phyloP scores from a whole-genome alignment of 164 flowering plant genomes.

The Dillenia turbinata region DNA sequence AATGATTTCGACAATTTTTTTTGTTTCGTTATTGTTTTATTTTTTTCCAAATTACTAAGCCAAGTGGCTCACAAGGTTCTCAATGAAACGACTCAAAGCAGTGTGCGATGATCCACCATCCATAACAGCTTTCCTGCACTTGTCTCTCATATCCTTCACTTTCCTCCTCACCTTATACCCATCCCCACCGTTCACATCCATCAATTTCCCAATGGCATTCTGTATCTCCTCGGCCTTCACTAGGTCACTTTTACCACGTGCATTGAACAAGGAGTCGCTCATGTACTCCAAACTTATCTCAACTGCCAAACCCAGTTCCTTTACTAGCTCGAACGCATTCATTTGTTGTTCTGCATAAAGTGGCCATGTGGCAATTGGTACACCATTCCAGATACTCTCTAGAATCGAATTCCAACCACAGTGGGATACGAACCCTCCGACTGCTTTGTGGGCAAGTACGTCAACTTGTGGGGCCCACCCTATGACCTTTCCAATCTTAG shows the following conservation, averaged over 20 bases:
- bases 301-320: constrained; percentile 9
- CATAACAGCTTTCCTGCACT: neutral
- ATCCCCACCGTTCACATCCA: neutral
- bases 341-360: constrained; percentile 15
- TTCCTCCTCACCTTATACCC: neutral
- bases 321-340: constrained; percentile 10
- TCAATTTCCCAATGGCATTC: neutral
- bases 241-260: neutral
- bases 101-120: neutral
- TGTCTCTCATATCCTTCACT: neutral
- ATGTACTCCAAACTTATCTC: neutral
- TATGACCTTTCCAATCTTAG: constrained; percentile 4
- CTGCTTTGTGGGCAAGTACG: constrained; percentile 12
- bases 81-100: neutral
- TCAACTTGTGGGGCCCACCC: constrained; percentile 13
- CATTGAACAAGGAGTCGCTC: neutral
- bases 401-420: constrained; percentile 16
- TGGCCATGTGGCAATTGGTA: constrained; percentile 16
- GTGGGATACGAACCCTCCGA: constrained; percentile 20
- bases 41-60: no score
- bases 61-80: neutral
- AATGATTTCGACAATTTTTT: no score
- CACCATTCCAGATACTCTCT: constrained; percentile 17
- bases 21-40: no score
- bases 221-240: neutral